Conservation (phyloP, 495 filamentous ascomycete genomes). For the Tuber indicum region DNA sequence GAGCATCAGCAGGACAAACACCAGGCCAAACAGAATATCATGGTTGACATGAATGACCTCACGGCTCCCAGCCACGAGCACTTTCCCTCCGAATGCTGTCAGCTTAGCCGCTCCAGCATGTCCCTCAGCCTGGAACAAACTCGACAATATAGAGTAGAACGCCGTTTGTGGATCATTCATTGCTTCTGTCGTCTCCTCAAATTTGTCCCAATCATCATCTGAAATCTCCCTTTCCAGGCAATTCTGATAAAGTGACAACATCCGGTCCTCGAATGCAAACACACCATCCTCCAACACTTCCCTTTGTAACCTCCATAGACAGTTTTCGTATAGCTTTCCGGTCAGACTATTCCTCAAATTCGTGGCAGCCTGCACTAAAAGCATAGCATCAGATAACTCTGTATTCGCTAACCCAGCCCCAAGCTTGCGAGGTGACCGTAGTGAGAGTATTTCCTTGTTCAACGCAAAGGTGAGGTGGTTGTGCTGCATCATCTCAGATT, state of each 20-base stretch:
- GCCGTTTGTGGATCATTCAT: constrained; percentile 32
- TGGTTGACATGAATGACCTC: constrained; percentile 66
- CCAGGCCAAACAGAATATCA: constrained; percentile 67
- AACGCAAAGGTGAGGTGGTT: constrained; percentile 44
- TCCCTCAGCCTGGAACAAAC: constrained; percentile 29
- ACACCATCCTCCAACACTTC: constrained; percentile 37
- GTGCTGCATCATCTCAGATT: constrained; percentile 61
- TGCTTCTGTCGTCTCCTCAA: constrained; percentile 32
- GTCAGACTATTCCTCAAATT: constrained; percentile 29
- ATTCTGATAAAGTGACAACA: constrained; percentile 35
- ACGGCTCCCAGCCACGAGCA: constrained; percentile 66
- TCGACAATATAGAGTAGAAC: constrained; percentile 28
- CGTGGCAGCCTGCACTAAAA: constrained; percentile 35
- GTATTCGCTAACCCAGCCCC: constrained; percentile 21
- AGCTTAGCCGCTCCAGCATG: constrained; percentile 39
- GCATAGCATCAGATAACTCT: constrained; percentile 32
- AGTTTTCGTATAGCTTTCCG: constrained; percentile 35
- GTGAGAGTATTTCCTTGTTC: constrained; percentile 32
- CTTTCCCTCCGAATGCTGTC: constrained; percentile 65
- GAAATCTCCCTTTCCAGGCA: constrained; percentile 35
- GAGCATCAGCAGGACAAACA: constrained; percentile 70
- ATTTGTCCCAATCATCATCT: constrained; percentile 31
- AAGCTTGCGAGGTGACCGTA: constrained; percentile 25
- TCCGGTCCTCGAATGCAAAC: constrained; percentile 32
- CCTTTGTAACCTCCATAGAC: constrained; percentile 29